phyloP scores from a whole-genome alignment of 1,139 yeast species.

The Arxiozyma slooffiae region DNA sequence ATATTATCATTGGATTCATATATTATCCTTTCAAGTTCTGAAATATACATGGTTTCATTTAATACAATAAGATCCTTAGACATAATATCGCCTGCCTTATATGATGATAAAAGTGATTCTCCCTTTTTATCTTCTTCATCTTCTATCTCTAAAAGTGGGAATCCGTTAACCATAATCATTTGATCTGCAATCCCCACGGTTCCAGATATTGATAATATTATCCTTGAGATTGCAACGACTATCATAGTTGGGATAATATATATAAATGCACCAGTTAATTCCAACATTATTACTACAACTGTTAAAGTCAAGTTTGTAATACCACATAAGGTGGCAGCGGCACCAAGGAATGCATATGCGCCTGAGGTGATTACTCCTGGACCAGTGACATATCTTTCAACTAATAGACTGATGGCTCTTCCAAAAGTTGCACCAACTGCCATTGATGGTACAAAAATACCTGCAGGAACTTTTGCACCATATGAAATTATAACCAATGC shows the following conservation, averaged over 20 bases:
- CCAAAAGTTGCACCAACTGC: constrained; percentile 96
- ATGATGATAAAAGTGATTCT: constrained; percentile 39
- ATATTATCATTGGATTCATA: constrained; percentile 28
- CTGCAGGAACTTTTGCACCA: constrained; percentile 90
- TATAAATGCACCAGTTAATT: constrained; percentile 83
- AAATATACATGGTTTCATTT: constrained; percentile 30
- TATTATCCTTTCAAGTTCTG: constrained; percentile 31
- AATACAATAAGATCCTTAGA: constrained; percentile 43
- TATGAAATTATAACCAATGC: constrained; percentile 71
- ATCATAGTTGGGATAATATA: constrained; percentile 93
- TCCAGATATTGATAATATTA: constrained; percentile 68
- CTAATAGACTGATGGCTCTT: constrained; percentile 58
- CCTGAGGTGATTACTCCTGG: constrained; percentile 74
- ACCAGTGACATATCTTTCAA: constrained; percentile 39
- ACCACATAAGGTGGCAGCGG: constrained; percentile 91
- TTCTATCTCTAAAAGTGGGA: constrained; percentile 72
- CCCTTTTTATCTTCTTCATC: constrained; percentile 57
- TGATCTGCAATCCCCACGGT: constrained; percentile 90
- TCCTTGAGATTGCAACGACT: constrained; percentile 82
- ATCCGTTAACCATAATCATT: constrained; percentile 80
- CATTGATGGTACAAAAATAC: constrained; percentile 93
- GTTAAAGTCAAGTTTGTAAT: constrained; percentile 87
- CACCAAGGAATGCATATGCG: constrained; percentile 93
- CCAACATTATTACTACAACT: constrained; percentile 92
- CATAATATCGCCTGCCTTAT: constrained; percentile 59